Evolutionary conservation across 192 early-diverging fungal genomes (phyloP).

Genomic region (Rhizoclosmatium globosum): DNA sequence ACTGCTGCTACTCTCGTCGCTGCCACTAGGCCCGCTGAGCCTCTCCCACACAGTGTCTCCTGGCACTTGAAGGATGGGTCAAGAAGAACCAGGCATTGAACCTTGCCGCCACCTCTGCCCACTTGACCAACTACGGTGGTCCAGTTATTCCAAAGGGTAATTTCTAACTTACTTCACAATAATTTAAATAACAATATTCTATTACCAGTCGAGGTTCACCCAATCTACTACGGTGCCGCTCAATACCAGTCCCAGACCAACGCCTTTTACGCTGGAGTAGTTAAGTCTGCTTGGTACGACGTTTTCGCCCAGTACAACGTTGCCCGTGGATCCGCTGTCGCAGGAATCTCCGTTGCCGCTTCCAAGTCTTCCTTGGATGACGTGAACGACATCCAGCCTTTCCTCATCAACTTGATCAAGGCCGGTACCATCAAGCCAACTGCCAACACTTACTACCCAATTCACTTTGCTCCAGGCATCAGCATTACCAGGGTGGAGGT

Average conservation of each 20-base stretch:
- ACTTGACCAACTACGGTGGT: conserved; percentile 21
- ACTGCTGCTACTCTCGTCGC: background rate
- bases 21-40: background rate
- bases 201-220: conserved; percentile 29
- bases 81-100: background rate
- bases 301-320: conserved; percentile 19
- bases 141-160: conserved; percentile 21
- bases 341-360: background rate
- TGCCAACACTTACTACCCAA: conserved; percentile 28
- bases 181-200: background rate
- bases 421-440: conserved; percentile 24
- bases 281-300: background rate
- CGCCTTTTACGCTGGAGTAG: conserved; percentile 32
- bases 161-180: background rate
- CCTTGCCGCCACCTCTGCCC: background rate
- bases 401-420: conserved; percentile 16
- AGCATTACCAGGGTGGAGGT: no score
- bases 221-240: conserved; percentile 33
- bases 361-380: conserved; percentile 12
- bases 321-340: background rate
- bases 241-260: conserved; percentile 26
- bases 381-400: conserved; percentile 1
- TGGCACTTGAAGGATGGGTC: background rate
- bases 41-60: background rate
- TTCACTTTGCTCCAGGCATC: conserved; percentile 29